phyloP scores from a whole-genome alignment of 2,329 filamentous ascomycete species.

The Sarocladiaceae sp. region DNA sequence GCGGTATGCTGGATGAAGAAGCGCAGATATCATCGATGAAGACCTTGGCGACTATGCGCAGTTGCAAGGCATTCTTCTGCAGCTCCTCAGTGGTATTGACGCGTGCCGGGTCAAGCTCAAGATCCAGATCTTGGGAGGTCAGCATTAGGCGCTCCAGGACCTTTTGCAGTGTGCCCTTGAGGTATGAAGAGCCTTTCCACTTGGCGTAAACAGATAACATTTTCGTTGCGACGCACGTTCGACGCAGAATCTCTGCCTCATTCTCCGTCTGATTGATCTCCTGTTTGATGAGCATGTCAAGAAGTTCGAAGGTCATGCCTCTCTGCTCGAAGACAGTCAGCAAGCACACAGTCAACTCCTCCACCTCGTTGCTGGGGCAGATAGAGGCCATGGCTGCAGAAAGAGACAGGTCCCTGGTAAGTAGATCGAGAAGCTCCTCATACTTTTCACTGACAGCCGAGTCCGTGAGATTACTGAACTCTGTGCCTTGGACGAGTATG shows the following conservation, averaged over 20 bases:
- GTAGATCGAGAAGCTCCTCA: conserved; percentile 56
- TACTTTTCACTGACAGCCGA: conserved; percentile 63
- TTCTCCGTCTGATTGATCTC: conserved; percentile 65
- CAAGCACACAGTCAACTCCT: conserved; percentile 61
- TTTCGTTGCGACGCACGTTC: conserved; percentile 65
- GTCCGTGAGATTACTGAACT: conserved; percentile 64
- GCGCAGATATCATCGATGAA: conserved; percentile 66
- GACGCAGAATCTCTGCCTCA: conserved; percentile 60
- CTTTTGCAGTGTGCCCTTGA: conserved; percentile 59
- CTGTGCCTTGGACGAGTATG: conserved; percentile 64
- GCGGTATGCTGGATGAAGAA: conserved; percentile 54
- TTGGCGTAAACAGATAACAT: conserved; percentile 66
- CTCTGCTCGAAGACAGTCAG: conserved; percentile 65
- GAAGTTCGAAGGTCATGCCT: conserved; percentile 54
- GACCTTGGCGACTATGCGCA: conserved; percentile 61
- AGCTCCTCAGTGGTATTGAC: conserved; percentile 56
- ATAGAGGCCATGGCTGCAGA: conserved; percentile 58
- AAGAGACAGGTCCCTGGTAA: conserved; percentile 57
- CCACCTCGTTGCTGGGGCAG: conserved; percentile 61
- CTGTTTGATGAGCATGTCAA: conserved; percentile 62
- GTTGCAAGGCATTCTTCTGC: conserved; percentile 58
- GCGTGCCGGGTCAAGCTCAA: conserved; percentile 60
- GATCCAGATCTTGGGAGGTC: conserved; percentile 60
- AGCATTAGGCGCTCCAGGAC: conserved; percentile 60
- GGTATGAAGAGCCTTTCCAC: conserved; percentile 61